Evolutionary conservation across 1,284 basidiomycete genomes (phyloP).

Genomic region (Fistulina hepatica): DNA sequence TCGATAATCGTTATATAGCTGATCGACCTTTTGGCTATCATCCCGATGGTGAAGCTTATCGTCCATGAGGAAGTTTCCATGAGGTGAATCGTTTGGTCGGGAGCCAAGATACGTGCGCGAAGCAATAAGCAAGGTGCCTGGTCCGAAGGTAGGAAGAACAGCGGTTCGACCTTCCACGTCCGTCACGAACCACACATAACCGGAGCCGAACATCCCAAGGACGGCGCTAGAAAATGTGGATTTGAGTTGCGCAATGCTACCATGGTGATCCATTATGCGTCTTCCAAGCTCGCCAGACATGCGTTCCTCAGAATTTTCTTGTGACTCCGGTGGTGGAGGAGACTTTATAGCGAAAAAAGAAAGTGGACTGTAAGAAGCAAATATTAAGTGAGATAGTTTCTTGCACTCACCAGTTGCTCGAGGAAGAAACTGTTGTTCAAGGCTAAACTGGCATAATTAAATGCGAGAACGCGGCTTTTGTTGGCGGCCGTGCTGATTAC

Average conservation of each 20-base stretch:
- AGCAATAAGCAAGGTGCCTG: constrained; percentile 80
- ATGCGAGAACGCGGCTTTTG: constrained; percentile 58
- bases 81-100: background rate
- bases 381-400: too few relatives aligned
- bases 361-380: too few relatives aligned
- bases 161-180: constrained; percentile 57
- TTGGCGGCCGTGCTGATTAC: constrained; percentile 61
- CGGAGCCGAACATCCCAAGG: constrained; percentile 69
- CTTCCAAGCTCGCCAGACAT: too few relatives aligned
- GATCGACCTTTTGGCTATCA: background rate
- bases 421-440: constrained; percentile 97
- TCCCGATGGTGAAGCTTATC: too few relatives aligned
- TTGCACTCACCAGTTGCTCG: constrained; percentile 69
- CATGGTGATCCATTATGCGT: too few relatives aligned
- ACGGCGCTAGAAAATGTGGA: constrained; percentile 69
- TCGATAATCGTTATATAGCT: too few relatives aligned
- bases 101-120: constrained; percentile 37
- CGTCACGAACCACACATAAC: constrained; percentile 83
- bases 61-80: too few relatives aligned
- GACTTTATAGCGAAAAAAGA: constrained; percentile 4
- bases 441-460: constrained; percentile 88
- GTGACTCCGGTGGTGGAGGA: constrained; percentile 7
- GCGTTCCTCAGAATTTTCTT: too few relatives aligned
- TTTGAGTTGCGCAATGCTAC: constrained; percentile 62
- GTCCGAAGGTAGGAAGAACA: constrained; percentile 77